Percentiles rank a stretch among this genome's conserved stretches.
phyloP scores from a whole-genome alignment of 306 rosid species.

The Hippophae tibetana region DNA sequence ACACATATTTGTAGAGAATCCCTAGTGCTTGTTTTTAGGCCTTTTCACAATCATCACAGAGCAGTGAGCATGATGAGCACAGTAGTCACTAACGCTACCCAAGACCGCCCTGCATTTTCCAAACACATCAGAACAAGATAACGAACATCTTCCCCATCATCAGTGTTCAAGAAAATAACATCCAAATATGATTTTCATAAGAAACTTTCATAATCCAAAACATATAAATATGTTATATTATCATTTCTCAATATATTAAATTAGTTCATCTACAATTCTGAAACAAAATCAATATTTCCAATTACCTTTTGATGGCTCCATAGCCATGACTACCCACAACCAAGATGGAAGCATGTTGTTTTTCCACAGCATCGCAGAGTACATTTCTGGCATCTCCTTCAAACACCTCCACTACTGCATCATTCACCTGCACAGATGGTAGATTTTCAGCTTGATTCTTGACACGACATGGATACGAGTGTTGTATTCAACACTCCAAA shows the following conservation, averaged over 20 bases:
- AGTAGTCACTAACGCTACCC: slow-evolving; percentile 79
- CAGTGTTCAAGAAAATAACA: neutral
- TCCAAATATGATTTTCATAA: neutral
- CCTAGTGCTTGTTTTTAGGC: slow-evolving; percentile 41
- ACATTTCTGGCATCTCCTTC: slow-evolving; percentile 40
- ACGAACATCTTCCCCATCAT: neutral
- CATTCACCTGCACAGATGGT: slow-evolving; percentile 18
- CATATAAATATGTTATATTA: no score
- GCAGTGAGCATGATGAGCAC: slow-evolving; percentile 74
- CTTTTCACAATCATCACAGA: slow-evolving; percentile 67
- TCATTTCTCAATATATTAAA: neutral
- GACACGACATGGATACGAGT: no score
- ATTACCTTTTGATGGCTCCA: slow-evolving; percentile 58
- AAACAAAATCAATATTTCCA: neutral
- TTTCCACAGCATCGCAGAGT: slow-evolving; percentile 30
- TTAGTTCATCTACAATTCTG: no score
- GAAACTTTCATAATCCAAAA: neutral
- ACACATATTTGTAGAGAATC: no score
- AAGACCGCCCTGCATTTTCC: slow-evolving; percentile 51
- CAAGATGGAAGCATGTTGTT: slow-evolving; percentile 27
- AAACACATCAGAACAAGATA: neutral
- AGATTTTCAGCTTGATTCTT: neutral
- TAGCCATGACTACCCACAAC: slow-evolving; percentile 43
- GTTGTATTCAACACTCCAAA: no score
- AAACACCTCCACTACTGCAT: slow-evolving; percentile 14